Evolutionary conservation across 1,284 basidiomycete genomes (phyloP).

Genomic region (Tausonia pullulans): DNA sequence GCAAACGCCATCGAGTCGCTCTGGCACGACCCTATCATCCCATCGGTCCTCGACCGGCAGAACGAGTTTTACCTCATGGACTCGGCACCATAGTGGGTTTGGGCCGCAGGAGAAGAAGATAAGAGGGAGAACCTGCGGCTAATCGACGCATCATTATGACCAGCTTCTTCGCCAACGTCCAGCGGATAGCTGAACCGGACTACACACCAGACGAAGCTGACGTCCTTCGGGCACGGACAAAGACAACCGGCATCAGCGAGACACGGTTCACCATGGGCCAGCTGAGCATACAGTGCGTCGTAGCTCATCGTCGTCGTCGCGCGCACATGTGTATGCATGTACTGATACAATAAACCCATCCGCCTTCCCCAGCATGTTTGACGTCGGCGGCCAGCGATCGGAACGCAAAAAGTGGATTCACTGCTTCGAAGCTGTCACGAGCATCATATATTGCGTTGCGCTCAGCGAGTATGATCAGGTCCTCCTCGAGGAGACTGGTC

Average conservation of each 20-base stretch:
- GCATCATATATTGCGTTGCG: slow-evolving; percentile 90
- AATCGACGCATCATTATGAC: background rate
- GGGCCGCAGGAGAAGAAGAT: background rate
- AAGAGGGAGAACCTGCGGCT: no score
- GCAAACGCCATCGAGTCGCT: slow-evolving; percentile 68
- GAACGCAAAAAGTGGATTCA: slow-evolving; percentile 94
- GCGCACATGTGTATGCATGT: background rate
- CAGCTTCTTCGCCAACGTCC: slow-evolving; percentile 80
- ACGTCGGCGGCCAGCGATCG: slow-evolving; percentile 84
- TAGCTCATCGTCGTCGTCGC: background rate
- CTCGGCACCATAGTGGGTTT: slow-evolving; percentile 69
- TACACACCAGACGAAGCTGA: slow-evolving; percentile 84
- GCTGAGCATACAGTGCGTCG: slow-evolving; percentile 38
- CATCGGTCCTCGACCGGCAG: slow-evolving; percentile 70
- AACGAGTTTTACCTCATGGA: slow-evolving; percentile 92
- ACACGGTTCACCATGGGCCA: slow-evolving; percentile 49
- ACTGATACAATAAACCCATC: background rate
- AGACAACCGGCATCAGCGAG: slow-evolving; percentile 88
- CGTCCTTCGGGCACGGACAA: slow-evolving; percentile 75
- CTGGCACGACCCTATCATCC: slow-evolving; percentile 85
- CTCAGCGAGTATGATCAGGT: slow-evolving; percentile 92
- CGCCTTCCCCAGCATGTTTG: slow-evolving; percentile 53
- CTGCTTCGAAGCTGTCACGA: slow-evolving; percentile 88
- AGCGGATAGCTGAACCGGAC: slow-evolving; percentile 63
- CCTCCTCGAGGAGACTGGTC: slow-evolving; percentile 53